Conservation (phyloP, 2,329 filamentous ascomycete genomes). For the Erysiphe pulchra region DNA sequence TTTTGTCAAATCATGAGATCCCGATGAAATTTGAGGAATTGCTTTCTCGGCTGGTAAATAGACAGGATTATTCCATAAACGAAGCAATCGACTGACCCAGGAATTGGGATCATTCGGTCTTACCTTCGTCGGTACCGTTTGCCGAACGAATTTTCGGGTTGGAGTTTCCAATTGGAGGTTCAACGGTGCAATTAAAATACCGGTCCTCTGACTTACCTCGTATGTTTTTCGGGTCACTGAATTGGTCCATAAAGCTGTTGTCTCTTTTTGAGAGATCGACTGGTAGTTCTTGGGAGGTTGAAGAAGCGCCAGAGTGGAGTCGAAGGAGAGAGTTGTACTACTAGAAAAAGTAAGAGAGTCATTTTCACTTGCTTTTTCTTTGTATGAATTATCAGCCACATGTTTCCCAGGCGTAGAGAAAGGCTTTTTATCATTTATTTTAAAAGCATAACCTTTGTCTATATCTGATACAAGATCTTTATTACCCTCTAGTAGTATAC, state of each 20-base stretch:
- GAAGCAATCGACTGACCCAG: conserved; percentile 36
- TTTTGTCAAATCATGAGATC: conserved; percentile 8
- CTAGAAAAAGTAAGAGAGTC: too few species aligned
- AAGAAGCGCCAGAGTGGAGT: too few species aligned
- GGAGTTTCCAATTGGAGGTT: neutral
- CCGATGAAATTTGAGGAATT: conserved; percentile 19
- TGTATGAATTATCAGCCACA: too few species aligned
- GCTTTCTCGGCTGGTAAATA: conserved; percentile 27
- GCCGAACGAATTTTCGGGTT: neutral
- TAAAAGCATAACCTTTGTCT: neutral
- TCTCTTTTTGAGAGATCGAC: conserved; percentile 8
- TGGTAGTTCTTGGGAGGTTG: too few species aligned
- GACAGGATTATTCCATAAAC: conserved; percentile 49
- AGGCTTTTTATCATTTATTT: too few species aligned
- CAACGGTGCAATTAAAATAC: conserved; percentile 16
- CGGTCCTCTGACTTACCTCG: conserved; percentile 29
- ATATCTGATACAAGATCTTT: neutral
- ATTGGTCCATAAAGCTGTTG: conserved; percentile 30
- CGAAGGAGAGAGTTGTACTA: too few species aligned
- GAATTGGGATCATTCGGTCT: conserved; percentile 8
- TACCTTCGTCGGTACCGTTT: conserved; percentile 5
- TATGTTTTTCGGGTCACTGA: conserved; percentile 27
- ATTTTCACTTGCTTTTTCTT: too few species aligned
- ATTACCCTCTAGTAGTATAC: neutral
- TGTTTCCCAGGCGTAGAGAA: too few species aligned